phyloP scores from a whole-genome alignment of 2,329 filamentous ascomycete species.

The Chaetomium sp. region DNA sequence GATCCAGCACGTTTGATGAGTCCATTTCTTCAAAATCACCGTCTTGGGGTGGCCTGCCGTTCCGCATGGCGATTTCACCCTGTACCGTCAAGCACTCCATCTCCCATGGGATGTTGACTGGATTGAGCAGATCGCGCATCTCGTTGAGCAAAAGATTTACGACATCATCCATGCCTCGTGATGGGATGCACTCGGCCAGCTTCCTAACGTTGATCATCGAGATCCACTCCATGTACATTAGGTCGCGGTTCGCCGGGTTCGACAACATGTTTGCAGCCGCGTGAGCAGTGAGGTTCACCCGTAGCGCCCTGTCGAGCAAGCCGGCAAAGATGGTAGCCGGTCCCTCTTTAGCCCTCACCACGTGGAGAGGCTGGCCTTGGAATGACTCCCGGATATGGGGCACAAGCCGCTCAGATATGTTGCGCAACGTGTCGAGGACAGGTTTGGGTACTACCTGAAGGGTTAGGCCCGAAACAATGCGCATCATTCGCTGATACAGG shows the following conservation, averaged over 20 bases:
- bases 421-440: slow-evolving; percentile 83
- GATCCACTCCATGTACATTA: slow-evolving; percentile 95
- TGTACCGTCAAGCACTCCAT: slow-evolving; percentile 64
- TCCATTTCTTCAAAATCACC: slow-evolving; percentile 44
- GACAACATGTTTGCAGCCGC: slow-evolving; percentile 91
- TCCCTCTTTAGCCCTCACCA: slow-evolving; percentile 82
- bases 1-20: slow-evolving; percentile 71
- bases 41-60: slow-evolving; percentile 46
- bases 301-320: slow-evolving; percentile 80
- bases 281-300: slow-evolving; percentile 91
- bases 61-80: slow-evolving; percentile 56
- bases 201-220: slow-evolving; percentile 64
- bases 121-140: slow-evolving; percentile 70
- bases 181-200: slow-evolving; percentile 64
- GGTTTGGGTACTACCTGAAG: slow-evolving; percentile 87
- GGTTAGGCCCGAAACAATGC: slow-evolving; percentile 83
- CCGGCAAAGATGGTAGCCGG: slow-evolving; percentile 88
- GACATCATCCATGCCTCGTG: slow-evolving; percentile 66
- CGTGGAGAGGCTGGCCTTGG: slow-evolving; percentile 79
- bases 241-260: slow-evolving; percentile 83
- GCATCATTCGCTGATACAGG: slow-evolving; percentile 96
- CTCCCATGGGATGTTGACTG: slow-evolving; percentile 66
- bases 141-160: slow-evolving; percentile 65
- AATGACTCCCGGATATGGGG: slow-evolving; percentile 83
- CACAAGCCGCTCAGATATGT: slow-evolving; percentile 80